Evolutionary conservation across 371 early-diverging fungal species (phyloP), one percentile per base, ranked within the genome.

Genomic region (Lichtheimia ramosa): DNA sequence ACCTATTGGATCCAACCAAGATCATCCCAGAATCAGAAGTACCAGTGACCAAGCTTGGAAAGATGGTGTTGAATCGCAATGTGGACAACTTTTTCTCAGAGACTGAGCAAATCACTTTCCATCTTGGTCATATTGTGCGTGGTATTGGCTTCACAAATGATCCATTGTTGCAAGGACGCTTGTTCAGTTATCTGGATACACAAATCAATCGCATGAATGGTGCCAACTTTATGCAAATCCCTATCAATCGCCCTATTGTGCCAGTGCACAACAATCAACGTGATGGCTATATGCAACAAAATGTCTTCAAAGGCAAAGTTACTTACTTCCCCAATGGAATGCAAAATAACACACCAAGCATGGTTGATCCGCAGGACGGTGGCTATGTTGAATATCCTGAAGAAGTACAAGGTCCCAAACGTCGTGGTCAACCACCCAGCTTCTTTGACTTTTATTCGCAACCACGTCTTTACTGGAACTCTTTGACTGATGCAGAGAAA

Each of bases 61-160:
- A 69, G 15, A 70, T 86, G 59, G 70, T 69, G 15, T 64, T 83
- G 55, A 75, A 86, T 58, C 75, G 81, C 51, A 81, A 77, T 51
- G 73, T 74, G 3, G 80, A 80, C 6, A 79, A 86, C 58, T 84
- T 65, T 66, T 84, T 81, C 66, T 65, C 83, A 15, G 84, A 85
- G 54, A 73, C 73, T 3, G 85, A 85, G 59, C 85, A 85, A 53
- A 63, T 73, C 7, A 80, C 83, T 20, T 73, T 71, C 70, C 66
- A 65, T 49, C 53, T 62, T 20, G 71, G 68, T 13, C 71, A 74
- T 53, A 43, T 73, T 28, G 79, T 78, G 1, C 78, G 75, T 61
- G 83, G 84, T 61, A 77, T 85, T 54, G 80, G 73, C 1, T 66
- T 79, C 16, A 70, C 77, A 8, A 56, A 77, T 59, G 85, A 85